phyloP scores from a whole-genome alignment of 192 early-diverging fungal genomes.

The Podila horticola region DNA sequence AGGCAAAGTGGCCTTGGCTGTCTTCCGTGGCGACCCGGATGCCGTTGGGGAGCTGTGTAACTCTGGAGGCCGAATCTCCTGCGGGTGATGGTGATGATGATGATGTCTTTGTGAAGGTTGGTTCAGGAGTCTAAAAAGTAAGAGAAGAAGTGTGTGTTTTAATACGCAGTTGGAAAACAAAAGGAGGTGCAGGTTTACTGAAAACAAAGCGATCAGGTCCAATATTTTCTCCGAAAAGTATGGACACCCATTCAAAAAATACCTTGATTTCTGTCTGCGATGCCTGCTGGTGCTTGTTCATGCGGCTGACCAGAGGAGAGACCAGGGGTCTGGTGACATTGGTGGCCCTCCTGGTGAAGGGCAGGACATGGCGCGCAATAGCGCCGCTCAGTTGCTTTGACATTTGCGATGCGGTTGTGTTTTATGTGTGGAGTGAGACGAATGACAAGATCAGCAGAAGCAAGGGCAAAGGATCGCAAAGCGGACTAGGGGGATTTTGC shows the following conservation, averaged over 20 bases:
- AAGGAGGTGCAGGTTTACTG: background rate
- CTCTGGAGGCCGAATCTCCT: slow-evolving; percentile 25
- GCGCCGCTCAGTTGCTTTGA: slow-evolving; percentile 40
- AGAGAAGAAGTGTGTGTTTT: background rate
- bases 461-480: too few relatives aligned
- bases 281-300: slow-evolving; percentile 52
- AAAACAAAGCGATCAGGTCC: background rate
- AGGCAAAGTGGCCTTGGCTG: slow-evolving; percentile 89
- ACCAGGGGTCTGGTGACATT: slow-evolving; percentile 28
- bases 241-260: background rate
- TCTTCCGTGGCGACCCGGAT: slow-evolving; percentile 85
- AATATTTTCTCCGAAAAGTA: too few relatives aligned
- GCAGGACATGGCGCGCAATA: slow-evolving; percentile 50
- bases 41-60: slow-evolving; percentile 92
- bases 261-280: slow-evolving; percentile 46
- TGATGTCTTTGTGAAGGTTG: slow-evolving; percentile 9
- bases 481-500: too few relatives aligned
- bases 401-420: slow-evolving; percentile 10
- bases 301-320: slow-evolving; percentile 25
- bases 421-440: too few relatives aligned
- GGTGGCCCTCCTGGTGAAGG: slow-evolving; percentile 43
- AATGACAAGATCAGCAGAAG: too few relatives aligned
- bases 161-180: background rate
- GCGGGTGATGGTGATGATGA: background rate
- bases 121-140: slow-evolving; percentile 9